Evolutionary conservation across 2,329 filamentous ascomycete species (phyloP), one percentile per base, ranked within the genome.

Genomic region (Botrytis paeoniae): DNA sequence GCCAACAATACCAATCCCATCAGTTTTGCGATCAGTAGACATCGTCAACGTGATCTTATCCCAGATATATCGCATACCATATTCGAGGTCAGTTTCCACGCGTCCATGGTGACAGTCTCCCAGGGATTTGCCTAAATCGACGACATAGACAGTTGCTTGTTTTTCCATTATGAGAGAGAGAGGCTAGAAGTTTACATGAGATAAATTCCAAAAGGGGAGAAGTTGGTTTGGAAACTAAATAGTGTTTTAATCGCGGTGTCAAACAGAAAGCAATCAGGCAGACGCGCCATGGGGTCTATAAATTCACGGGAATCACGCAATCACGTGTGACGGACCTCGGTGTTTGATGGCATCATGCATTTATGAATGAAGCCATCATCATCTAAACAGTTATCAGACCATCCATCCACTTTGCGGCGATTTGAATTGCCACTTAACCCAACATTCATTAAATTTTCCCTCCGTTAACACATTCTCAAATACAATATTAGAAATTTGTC

Each of bases 51-150:
- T 91, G 77, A 97, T 92, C 81, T 93, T 96, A 85, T 98, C 95
- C 95, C 95, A 99, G 68, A 98, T 88, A 83, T 97, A 99, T 75
- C 89, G 89, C 89, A 98, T 91, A 65, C 90, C 89, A 89, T 92
- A 99, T 74, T 98, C 93, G 29, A 99, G 88, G 81, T 98, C 92
- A 4, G 92, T 92, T 81, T 95, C 89, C 32, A 85, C 81, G 77
- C 96, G 90, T 39, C 92, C 93, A 83, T 89, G 86, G 78, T 89
- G 88, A 78, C 85, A 87, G 80, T 92, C 85, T 73, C 87, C 91
- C 93, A 97, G 98, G n/a, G 95, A 93, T 79, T 85, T 86, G 73
- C 94, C 95, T 37, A 98, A 85, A 83, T 99, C 96, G 74, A 99
- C 84, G 78, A 99, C 92, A 82, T 96, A 99, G 61, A 98, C 89